These are phyloP conservation scores for Pseudogymnoascus verrucosus DNA, from an alignment of 2,329 filamentous ascomycete species.

Conservation along the genomic window DNA sequence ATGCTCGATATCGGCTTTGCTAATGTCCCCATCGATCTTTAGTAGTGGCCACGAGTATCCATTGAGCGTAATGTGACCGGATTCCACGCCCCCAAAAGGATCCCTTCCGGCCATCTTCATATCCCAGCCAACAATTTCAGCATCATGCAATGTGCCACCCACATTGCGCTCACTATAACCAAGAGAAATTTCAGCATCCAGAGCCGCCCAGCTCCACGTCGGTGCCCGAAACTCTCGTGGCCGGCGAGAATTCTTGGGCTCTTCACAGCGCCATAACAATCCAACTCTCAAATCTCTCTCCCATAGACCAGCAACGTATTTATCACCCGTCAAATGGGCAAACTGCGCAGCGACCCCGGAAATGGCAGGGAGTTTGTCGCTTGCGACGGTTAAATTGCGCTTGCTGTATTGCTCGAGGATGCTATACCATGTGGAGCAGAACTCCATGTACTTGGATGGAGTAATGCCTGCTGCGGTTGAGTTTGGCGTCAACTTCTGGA, in stretches of 20 bases:
- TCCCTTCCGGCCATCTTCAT: neutral
- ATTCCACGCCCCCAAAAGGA: neutral
- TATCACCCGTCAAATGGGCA: slow-evolving; percentile 7
- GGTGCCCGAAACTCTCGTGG: neutral
- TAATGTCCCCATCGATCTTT: neutral
- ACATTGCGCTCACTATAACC: neutral
- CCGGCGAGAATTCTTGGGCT: neutral
- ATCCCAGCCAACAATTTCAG: neutral
- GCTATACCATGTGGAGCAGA: slow-evolving; percentile 2
- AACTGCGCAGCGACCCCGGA: slow-evolving; percentile 13
- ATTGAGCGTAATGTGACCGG: neutral
- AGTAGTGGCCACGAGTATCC: neutral
- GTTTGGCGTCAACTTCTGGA: neutral
- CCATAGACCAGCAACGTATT: slow-evolving; percentile 15
- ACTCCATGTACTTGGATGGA: neutral
- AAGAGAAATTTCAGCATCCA: neutral
- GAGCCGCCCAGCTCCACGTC: neutral
- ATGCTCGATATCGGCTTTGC: neutral
- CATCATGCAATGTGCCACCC: neutral
- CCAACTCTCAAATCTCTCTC: slow-evolving; percentile 9
- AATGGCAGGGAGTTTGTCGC: slow-evolving; percentile 12
- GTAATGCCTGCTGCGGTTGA: neutral
- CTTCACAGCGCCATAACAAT: neutral
- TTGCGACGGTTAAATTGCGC: slow-evolving; percentile 4
- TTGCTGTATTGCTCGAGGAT: slow-evolving; percentile 10